Conservation (phyloP, 1,139 yeast genomes). For the Geotrichum histeridarum region DNA sequence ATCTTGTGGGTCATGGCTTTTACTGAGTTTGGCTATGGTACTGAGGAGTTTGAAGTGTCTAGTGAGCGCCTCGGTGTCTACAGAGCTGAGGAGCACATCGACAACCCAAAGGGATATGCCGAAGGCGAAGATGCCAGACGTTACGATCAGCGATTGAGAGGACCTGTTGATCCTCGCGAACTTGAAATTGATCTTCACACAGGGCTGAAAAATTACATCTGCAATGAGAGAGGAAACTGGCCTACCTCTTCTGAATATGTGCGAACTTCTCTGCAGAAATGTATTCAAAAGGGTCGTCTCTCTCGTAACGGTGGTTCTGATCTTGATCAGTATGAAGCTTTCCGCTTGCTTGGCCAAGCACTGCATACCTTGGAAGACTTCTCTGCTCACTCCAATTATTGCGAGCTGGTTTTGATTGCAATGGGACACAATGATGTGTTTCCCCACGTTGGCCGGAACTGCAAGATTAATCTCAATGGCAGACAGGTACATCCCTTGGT, state of each 20-base stretch:
- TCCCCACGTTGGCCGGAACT: slow-evolving; percentile 29
- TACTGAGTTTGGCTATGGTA: slow-evolving; percentile 30
- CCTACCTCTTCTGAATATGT: slow-evolving; percentile 27
- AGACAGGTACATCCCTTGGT: slow-evolving; percentile 27
- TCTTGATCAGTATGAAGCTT: slow-evolving; percentile 25
- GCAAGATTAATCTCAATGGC: slow-evolving; percentile 25
- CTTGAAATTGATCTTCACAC: slow-evolving; percentile 28
- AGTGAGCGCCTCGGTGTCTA: slow-evolving; percentile 29
- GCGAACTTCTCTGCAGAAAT: slow-evolving; percentile 23
- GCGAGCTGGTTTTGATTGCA: slow-evolving; percentile 26
- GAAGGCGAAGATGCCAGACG: slow-evolving; percentile 25
- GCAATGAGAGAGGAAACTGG: slow-evolving; percentile 30
- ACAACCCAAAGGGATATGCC: slow-evolving; percentile 29
- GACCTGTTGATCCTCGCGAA: slow-evolving; percentile 28
- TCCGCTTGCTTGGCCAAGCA: slow-evolving; percentile 30
- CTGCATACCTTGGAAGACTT: slow-evolving; percentile 29
- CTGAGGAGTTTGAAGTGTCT: slow-evolving; percentile 31
- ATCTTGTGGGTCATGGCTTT: slow-evolving; percentile 29
- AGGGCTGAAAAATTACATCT: slow-evolving; percentile 30
- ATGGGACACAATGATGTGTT: slow-evolving; percentile 28
- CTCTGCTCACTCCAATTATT: slow-evolving; percentile 29
- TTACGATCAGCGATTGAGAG: slow-evolving; percentile 25
- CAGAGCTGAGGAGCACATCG: slow-evolving; percentile 31
- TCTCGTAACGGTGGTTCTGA: slow-evolving; percentile 17
- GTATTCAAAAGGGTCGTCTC: slow-evolving; percentile 26